phyloP scores from a whole-genome alignment of 73 alveolate genomes.

The Halteria grandinella region DNA sequence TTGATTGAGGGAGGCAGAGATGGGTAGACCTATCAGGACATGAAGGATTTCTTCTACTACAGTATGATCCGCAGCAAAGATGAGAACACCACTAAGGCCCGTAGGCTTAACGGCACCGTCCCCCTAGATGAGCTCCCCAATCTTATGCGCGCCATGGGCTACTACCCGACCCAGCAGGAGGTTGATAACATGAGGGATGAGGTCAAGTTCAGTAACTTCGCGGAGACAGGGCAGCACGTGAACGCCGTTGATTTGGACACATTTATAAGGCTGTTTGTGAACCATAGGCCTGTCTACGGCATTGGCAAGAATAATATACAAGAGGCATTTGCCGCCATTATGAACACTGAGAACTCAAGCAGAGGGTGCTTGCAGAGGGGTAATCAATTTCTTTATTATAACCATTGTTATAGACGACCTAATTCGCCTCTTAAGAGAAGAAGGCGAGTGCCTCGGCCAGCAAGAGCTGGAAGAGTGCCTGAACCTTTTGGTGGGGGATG shows the following conservation, averaged over 20 bases:
- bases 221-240: constrained; percentile 91
- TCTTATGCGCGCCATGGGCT: constrained; percentile 97
- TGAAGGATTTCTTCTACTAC: constrained; percentile 97
- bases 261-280: constrained; percentile 90
- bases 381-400: constrained; percentile 42
- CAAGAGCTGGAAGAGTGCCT: constrained; percentile 81
- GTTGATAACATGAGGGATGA: constrained; percentile 96
- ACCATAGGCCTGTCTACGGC: constrained; percentile 98
- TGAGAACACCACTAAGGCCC: constrained; percentile 97
- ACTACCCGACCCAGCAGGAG: constrained; percentile 97
- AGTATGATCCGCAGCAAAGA: constrained; percentile 95
- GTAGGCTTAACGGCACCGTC: constrained; percentile 96
- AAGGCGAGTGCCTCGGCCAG: constrained; percentile 84
- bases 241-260: constrained; percentile 93
- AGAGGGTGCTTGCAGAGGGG: constrained; percentile 67
- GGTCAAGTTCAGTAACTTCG: constrained; percentile 92
- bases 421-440: constrained; percentile 70
- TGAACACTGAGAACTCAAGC: constrained; percentile 67
- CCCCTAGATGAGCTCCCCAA: constrained; percentile 93
- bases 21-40: constrained; percentile 94
- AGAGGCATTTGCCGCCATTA: constrained; percentile 81
- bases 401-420: constrained; percentile 80
- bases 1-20: constrained; percentile 97
- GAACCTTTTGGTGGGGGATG: constrained; percentile 79
- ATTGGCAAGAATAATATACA: constrained; percentile 89